Percentiles rank a stretch among this genome's conserved stretches.
Evolutionary conservation across 805 yeast genomes (phyloP).

Genomic region (Kodamaea hsintzibuensis): DNA sequence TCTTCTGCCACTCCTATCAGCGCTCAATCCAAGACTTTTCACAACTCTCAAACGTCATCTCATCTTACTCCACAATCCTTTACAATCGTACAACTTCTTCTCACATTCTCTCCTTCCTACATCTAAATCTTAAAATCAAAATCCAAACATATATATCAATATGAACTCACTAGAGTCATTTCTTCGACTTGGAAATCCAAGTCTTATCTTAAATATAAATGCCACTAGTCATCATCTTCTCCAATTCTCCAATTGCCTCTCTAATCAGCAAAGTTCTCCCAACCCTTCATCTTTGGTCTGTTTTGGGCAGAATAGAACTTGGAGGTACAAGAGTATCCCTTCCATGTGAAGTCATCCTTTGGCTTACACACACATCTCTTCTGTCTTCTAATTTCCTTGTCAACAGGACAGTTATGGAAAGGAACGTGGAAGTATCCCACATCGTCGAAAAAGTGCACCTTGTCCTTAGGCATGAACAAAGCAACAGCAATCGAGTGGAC

Average conservation of each 20-base stretch:
- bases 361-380: constrained; percentile 76
- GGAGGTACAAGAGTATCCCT: constrained; percentile 68
- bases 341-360: constrained; percentile 74
- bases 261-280: constrained; percentile 60
- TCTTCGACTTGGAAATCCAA: too few relatives aligned
- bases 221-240: too few relatives aligned
- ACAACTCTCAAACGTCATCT: too few relatives aligned
- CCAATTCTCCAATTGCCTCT: not conserved
- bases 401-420: constrained; percentile 77
- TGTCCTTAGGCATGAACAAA: constrained; percentile 66
- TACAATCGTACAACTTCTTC: too few relatives aligned
- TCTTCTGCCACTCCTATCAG: too few relatives aligned
- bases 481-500: constrained; percentile 87
- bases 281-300: constrained; percentile 62
- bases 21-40: too few relatives aligned
- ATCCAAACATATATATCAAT: too few relatives aligned
- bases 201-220: too few relatives aligned
- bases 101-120: too few relatives aligned
- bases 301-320: constrained; percentile 58
- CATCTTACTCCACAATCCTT: too few relatives aligned
- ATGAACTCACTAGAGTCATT: too few relatives aligned
- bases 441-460: constrained; percentile 78
- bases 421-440: constrained; percentile 86
- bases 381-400: constrained; percentile 53
- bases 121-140: too few relatives aligned